Percentiles rank a stretch among this genome's conserved stretches.
These are phyloP conservation scores for Groenewaldozyma salmanticensis DNA, from an alignment of 805 yeast genomes.

Conservation along the genomic window DNA sequence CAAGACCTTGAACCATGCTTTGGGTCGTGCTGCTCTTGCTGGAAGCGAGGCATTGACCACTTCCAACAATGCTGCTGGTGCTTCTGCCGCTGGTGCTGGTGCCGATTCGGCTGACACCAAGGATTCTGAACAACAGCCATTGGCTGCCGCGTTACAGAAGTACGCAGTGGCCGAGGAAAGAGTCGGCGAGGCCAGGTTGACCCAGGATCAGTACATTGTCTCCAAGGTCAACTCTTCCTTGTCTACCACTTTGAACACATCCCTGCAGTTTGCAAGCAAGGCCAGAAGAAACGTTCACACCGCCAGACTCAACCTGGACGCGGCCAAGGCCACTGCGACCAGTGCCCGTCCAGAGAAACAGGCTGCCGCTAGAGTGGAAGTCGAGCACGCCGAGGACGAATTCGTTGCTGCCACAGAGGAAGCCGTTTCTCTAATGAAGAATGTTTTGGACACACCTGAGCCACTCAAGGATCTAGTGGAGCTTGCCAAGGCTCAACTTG, in stretches of 20 bases:
- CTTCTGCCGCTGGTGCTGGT: conserved; percentile 22
- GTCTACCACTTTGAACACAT: conserved; percentile 48
- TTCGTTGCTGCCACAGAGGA: conserved; percentile 86
- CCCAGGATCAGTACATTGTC: conserved; percentile 67
- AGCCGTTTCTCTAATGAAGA: conserved; percentile 74
- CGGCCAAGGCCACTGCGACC: conserved; percentile 52
- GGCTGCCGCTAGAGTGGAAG: conserved; percentile 62
- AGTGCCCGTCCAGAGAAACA: conserved; percentile 52
- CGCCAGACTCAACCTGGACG: conserved; percentile 69
- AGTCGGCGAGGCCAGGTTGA: conserved; percentile 72
- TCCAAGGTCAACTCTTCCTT: conserved; percentile 61
- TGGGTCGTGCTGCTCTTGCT: conserved; percentile 63
- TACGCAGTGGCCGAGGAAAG: conserved; percentile 63
- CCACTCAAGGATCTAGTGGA: conserved; percentile 60
- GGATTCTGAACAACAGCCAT: conserved; percentile 25
- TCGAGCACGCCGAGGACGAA: conserved; percentile 81
- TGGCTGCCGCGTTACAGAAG: conserved; percentile 54
- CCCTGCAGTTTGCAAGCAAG: conserved; percentile 52
- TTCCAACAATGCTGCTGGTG: conserved; percentile 27
- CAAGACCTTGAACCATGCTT: conserved; percentile 74
- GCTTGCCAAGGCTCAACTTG: conserved; percentile 68
- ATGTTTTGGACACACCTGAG: conserved; percentile 60
- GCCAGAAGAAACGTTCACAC: conserved; percentile 69
- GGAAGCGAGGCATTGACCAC: conserved; percentile 26
- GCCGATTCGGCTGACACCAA: conserved; percentile 25